Evolutionary conservation across 345 rosid species (phyloP).

Genomic region (Populus pruinosa): DNA sequence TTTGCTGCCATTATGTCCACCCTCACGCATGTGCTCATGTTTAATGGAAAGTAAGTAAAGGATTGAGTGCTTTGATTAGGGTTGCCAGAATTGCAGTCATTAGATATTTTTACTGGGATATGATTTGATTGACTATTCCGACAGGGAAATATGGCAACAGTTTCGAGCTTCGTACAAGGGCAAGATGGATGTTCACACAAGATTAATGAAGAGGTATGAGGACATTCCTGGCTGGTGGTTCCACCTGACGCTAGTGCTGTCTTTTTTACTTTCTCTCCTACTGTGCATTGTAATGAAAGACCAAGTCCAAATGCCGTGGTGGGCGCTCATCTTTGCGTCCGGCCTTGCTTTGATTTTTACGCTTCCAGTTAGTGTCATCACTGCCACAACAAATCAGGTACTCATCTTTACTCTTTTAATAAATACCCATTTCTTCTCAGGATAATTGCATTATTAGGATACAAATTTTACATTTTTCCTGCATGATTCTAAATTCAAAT

Average conservation of each 20-base stretch:
- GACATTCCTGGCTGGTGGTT: constrained; percentile 65
- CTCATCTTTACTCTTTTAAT: background rate
- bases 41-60: constrained; percentile 55
- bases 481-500: background rate
- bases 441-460: no score
- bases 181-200: constrained; percentile 55
- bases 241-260: constrained; percentile 27
- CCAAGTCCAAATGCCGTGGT: constrained; percentile 65
- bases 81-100: background rate
- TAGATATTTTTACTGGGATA: background rate
- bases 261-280: constrained; percentile 40
- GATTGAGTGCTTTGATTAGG: background rate
- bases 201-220: constrained; percentile 56
- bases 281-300: constrained; percentile 49
- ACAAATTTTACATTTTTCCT: background rate
- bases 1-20: constrained; percentile 54
- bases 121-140: background rate
- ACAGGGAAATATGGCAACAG: constrained; percentile 48
- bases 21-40: constrained; percentile 48
- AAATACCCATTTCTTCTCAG: no score
- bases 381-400: constrained; percentile 61
- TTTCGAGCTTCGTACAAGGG: constrained; percentile 43
- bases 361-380: constrained; percentile 51
- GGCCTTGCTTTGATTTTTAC: constrained; percentile 49
- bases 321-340: constrained; percentile 61